Evolutionary conservation across 257 asterid species (phyloP).

Genomic region (Orobanche coerulescens): DNA sequence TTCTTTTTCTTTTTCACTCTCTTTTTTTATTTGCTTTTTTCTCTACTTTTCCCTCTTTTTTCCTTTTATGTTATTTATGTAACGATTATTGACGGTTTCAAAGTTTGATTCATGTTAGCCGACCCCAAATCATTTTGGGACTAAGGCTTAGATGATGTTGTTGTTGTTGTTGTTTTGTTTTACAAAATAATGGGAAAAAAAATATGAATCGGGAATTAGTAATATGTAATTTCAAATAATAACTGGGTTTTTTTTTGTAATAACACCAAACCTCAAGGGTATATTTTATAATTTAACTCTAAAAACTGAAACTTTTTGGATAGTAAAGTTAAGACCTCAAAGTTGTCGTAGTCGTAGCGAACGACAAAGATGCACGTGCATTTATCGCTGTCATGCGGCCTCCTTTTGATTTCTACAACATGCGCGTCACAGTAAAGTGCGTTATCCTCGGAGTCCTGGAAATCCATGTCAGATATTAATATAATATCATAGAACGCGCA

Average conservation of each 20-base stretch:
- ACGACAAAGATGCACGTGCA: constrained; percentile 69
- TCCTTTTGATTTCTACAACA: constrained; percentile 45
- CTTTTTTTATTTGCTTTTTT: too few species aligned
- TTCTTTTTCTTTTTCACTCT: too few species aligned
- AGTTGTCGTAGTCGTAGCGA: constrained; percentile 43
- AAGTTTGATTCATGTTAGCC: too few species aligned
- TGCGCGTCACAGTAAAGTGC: constrained; percentile 64
- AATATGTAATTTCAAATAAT: neutral
- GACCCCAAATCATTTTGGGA: too few species aligned
- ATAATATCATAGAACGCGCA: too few species aligned
- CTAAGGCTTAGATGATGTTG: too few species aligned
- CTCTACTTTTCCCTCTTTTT: too few species aligned
- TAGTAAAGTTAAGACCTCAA: constrained; percentile 39
- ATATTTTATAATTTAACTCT: neutral
- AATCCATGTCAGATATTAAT: neutral
- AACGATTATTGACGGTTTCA: too few species aligned
- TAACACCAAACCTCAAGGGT: neutral
- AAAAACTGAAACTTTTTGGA: neutral
- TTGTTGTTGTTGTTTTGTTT: too few species aligned
- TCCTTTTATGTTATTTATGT: too few species aligned
- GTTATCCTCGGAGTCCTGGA: constrained; percentile 49
- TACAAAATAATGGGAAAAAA: neutral
- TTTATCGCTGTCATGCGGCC: constrained; percentile 29
- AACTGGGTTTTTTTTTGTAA: neutral
- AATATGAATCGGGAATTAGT: neutral